phyloP scores from a whole-genome alignment of 2,329 filamentous ascomycete species.

The Calonectria pteridis region DNA sequence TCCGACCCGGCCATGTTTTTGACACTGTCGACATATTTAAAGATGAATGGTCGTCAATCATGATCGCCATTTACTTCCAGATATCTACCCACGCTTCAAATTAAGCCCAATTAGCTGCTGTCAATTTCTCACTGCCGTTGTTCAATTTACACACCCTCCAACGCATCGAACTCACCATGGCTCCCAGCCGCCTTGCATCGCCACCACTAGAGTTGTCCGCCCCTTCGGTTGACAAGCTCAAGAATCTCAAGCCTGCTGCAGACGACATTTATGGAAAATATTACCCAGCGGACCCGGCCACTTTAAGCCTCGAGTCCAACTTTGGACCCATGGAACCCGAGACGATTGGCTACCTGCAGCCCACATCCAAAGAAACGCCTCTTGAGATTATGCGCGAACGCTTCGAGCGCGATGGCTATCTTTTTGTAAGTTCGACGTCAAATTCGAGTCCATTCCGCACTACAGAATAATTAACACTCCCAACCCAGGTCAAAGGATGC shows the following conservation, averaged over 20 bases:
- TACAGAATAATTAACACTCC: not conserved
- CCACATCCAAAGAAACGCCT: slow-evolving; percentile 22
- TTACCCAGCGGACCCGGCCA: slow-evolving; percentile 2
- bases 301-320: slow-evolving; percentile 20
- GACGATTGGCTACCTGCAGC: slow-evolving; percentile 29
- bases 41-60: not conserved
- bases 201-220: not conserved
- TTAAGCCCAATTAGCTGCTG: not conserved
- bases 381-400: slow-evolving; percentile 28
- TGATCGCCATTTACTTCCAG: not conserved
- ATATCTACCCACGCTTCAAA: not conserved
- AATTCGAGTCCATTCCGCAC: not conserved
- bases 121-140: not conserved
- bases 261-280: slow-evolving; percentile 17
- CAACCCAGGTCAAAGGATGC: slow-evolving; percentile 9
- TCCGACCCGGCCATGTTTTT: not conserved
- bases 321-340: slow-evolving; percentile 17
- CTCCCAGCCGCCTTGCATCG: slow-evolving; percentile 17
- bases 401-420: slow-evolving; percentile 27
- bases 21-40: not conserved
- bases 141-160: not conserved
- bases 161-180: not conserved
- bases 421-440: slow-evolving; percentile 9
- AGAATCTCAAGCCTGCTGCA: not conserved
- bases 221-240: not conserved